Conservation (phyloP, 208 protist species). For the Herpetomonas muscarum region DNA sequence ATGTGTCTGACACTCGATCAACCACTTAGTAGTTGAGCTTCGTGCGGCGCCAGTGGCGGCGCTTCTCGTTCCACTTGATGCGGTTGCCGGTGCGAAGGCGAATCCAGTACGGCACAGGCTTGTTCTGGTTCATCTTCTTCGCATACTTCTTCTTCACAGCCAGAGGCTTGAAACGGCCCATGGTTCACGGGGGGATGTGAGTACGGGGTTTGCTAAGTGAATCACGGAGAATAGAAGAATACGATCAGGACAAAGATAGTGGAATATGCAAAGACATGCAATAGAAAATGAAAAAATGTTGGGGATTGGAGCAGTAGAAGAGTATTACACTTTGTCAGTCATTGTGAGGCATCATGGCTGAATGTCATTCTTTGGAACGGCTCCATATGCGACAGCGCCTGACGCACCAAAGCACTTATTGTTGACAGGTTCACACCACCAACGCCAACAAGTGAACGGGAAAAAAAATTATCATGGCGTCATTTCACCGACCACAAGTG, state of each 20-base stretch:
- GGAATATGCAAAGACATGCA: background rate
- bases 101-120: slow-evolving; percentile 92
- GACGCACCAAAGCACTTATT: no score
- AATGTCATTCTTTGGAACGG: no score
- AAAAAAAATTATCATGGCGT: no score
- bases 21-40: slow-evolving; percentile 90
- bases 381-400: no score
- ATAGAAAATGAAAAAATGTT: slow-evolving; percentile 7
- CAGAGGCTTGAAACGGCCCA: slow-evolving; percentile 90
- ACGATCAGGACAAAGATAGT: background rate
- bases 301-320: no score
- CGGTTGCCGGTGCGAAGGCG: slow-evolving; percentile 89
- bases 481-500: no score
- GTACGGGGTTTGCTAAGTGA: background rate
- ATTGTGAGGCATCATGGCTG: no score
- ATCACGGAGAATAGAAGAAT: background rate
- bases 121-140: slow-evolving; percentile 94
- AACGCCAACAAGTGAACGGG: no score
- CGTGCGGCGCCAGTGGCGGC: slow-evolving; percentile 94
- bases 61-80: slow-evolving; percentile 95
- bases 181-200: slow-evolving; percentile 22
- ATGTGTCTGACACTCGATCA: background rate
- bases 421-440: no score
- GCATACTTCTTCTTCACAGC: slow-evolving; percentile 93
- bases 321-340: no score